A percentile compares a stretch with the other conserved stretches of the same genome.
Evolutionary conservation across 2,329 filamentous ascomycete genomes (phyloP).

Genomic region (Cryphonectria nitschkei): DNA sequence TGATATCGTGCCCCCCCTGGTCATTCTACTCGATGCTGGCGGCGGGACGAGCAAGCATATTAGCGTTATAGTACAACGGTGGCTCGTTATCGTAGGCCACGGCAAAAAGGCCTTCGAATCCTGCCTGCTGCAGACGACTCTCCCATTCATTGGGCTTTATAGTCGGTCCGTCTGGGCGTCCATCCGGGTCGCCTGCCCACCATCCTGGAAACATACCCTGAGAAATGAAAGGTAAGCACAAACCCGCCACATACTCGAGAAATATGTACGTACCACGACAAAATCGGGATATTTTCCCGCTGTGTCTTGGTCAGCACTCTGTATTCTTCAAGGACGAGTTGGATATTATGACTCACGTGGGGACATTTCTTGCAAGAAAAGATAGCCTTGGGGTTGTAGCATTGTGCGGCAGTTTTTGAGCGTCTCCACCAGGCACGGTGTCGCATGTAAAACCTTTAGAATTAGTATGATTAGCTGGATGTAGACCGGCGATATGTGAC

Average conservation of each 20-base stretch:
- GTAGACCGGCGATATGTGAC: no score
- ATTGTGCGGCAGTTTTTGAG: not conserved
- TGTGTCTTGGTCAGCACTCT: not conserved
- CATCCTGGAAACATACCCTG: not conserved
- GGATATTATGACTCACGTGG: not conserved
- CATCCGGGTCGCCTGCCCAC: not conserved
- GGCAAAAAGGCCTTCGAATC: not conserved
- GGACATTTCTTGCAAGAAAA: not conserved
- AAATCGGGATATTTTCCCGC: not conserved
- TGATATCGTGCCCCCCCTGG: not conserved
- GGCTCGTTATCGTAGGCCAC: not conserved
- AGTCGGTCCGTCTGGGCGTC: not conserved
- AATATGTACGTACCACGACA: not conserved
- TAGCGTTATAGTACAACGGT: not conserved
- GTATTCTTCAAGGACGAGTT: not conserved
- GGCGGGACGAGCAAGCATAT: not conserved
- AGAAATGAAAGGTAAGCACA: not conserved
- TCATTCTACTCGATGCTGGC: not conserved
- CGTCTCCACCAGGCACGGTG: not conserved
- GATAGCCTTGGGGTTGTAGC: not conserved
- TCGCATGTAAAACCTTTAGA: not conserved
- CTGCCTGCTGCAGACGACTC: not conserved
- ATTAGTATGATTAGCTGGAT: not conserved
- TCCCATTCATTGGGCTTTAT: not conserved
- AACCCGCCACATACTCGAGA: not conserved